These are phyloP conservation scores for Penicillium olsonii DNA, from an alignment of 2,329 filamentous ascomycete species.

Conservation along the genomic window DNA sequence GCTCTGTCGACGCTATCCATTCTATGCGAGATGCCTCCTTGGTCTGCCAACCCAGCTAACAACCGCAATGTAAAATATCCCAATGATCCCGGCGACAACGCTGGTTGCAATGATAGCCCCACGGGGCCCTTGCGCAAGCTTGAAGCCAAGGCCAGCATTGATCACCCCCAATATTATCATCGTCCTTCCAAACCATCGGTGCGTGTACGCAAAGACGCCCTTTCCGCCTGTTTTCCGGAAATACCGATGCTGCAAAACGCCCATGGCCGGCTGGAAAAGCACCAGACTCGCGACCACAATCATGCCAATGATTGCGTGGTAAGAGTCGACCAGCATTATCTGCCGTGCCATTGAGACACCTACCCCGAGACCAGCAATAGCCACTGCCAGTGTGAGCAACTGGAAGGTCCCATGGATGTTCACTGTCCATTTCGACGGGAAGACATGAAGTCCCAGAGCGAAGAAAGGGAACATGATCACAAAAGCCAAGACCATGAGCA, in stretches of 20 bases:
- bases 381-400: constrained; percentile 49
- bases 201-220: constrained; percentile 50
- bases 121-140: constrained; percentile 42
- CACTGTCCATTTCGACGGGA: constrained; percentile 44
- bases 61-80: constrained; percentile 41
- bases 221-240: constrained; percentile 51
- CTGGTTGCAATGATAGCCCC: constrained; percentile 51
- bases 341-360: constrained; percentile 53
- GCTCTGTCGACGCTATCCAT: not conserved
- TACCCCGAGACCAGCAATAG: constrained; percentile 52
- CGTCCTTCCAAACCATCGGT: constrained; percentile 58
- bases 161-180: constrained; percentile 56
- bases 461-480: constrained; percentile 43
- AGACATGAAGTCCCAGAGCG: constrained; percentile 36
- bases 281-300: constrained; percentile 54
- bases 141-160: constrained; percentile 59
- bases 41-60: constrained; percentile 3
- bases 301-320: constrained; percentile 58
- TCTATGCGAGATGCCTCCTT: not conserved
- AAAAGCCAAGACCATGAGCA: constrained; percentile 44
- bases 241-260: constrained; percentile 53
- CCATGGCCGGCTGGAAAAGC: constrained; percentile 57
- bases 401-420: constrained; percentile 51
- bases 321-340: constrained; percentile 37
- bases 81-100: constrained; percentile 53